Evolutionary conservation across 2,329 filamentous ascomycete species (phyloP).

Genomic region (Alternaria conjuncta): DNA sequence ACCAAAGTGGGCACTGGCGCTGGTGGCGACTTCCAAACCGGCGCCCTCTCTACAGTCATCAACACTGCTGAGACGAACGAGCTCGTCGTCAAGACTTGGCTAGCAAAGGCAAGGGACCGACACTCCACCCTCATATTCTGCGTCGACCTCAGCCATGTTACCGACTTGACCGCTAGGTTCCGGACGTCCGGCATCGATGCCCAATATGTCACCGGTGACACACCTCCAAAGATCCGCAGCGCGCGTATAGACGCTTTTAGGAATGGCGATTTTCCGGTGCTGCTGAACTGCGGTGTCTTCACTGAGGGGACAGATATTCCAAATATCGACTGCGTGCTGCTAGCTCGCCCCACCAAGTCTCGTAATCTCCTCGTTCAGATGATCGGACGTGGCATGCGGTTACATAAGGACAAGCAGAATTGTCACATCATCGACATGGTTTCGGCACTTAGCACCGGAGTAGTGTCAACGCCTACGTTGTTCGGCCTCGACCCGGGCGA

Average conservation of each 20-base stretch:
- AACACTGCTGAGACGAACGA: constrained; percentile 84
- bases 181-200: constrained; percentile 81
- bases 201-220: constrained; percentile 83
- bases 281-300: constrained; percentile 95
- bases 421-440: constrained; percentile 98
- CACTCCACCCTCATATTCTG: constrained; percentile 94
- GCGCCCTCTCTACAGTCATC: constrained; percentile 79
- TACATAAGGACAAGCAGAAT: constrained; percentile 79
- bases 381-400: constrained; percentile 92
- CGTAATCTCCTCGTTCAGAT: constrained; percentile 96
- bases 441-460: constrained; percentile 79
- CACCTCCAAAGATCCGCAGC: constrained; percentile 70
- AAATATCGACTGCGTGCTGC: constrained; percentile 90
- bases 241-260: constrained; percentile 78
- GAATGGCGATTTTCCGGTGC: constrained; percentile 77
- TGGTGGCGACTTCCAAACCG: constrained; percentile 79
- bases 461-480: constrained; percentile 88
- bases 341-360: constrained; percentile 87
- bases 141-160: constrained; percentile 85
- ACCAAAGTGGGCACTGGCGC: constrained; percentile 68
- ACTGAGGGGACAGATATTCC: constrained; percentile 98
- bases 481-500: constrained; percentile 89
- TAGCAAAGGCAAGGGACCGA: constrained; percentile 73
- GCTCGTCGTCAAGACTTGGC: constrained; percentile 84
- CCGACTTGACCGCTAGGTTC: constrained; percentile 76